These are phyloP conservation scores for Botrytis pseudocinerea DNA, from an alignment of 2,329 filamentous ascomycete species.

Conservation along the genomic window DNA sequence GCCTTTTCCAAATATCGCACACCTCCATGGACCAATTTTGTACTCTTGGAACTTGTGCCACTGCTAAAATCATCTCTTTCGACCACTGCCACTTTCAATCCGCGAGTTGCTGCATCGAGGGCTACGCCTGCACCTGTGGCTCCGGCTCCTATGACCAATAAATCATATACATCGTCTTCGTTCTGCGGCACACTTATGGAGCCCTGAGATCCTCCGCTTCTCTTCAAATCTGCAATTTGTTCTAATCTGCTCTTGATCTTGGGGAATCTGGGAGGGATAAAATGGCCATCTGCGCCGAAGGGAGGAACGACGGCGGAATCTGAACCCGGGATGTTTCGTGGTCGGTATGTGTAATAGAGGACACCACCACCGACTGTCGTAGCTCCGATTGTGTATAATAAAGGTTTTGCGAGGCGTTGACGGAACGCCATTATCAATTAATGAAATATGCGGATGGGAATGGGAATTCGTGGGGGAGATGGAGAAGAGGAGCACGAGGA, in stretches of 20 bases:
- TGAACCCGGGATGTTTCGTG: conserved; percentile 69
- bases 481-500: conserved; percentile 19
- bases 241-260: conserved; percentile 51
- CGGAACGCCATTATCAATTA: conserved; percentile 41
- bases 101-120: conserved; percentile 69
- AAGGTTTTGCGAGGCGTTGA: conserved; percentile 48
- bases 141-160: conserved; percentile 69
- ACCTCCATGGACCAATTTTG: conserved; percentile 75
- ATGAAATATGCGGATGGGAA: background rate
- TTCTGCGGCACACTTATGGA: conserved; percentile 41
- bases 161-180: conserved; percentile 59
- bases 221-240: conserved; percentile 53
- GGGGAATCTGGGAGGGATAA: conserved; percentile 56
- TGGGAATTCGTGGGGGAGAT: conserved; percentile 11
- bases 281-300: conserved; percentile 66
- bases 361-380: conserved; percentile 48
- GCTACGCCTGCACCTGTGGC: conserved; percentile 72
- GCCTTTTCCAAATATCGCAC: conserved; percentile 76
- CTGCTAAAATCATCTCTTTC: conserved; percentile 74
- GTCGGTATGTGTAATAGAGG: conserved; percentile 61
- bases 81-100: conserved; percentile 69
- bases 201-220: conserved; percentile 49
- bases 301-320: conserved; percentile 69
- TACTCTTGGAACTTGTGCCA: conserved; percentile 74
- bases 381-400: conserved; percentile 53